Conservation (phyloP, 441 rosid species). For the Populus hybrid region DNA sequence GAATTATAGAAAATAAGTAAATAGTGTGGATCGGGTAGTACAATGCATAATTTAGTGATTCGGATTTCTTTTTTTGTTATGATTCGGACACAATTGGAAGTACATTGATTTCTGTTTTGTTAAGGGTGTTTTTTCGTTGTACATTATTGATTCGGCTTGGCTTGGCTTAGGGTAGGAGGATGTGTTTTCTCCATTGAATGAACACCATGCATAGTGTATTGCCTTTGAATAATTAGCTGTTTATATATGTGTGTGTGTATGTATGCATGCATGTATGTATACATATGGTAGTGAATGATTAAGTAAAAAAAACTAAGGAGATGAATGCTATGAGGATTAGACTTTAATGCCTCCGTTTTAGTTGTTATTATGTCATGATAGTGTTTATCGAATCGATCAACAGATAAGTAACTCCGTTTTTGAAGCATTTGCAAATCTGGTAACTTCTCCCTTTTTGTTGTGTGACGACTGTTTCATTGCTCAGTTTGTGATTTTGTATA, state of each 20-base stretch:
- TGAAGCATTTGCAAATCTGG: not conserved
- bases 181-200: not conserved
- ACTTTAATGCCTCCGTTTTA: not conserved
- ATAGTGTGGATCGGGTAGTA: not conserved
- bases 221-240: not conserved
- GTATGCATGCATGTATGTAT: no score
- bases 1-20: not conserved
- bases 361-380: not conserved
- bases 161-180: not conserved
- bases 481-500: not conserved
- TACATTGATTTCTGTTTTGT: slow-evolving; percentile 10
- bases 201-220: not conserved
- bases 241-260: no score
- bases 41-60: not conserved
- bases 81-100: not conserved
- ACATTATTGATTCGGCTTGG: not conserved
- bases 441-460: not conserved
- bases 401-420: not conserved
- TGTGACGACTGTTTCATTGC: not conserved
- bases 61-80: not conserved
- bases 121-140: not conserved
- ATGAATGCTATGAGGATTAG: not conserved
- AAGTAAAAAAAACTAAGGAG: not conserved
- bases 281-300: not conserved
- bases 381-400: no score